Percentiles rank a stretch among this genome's conserved stretches.
Conservation (phyloP, 495 filamentous ascomycete species). For the Platismatia glauca region DNA sequence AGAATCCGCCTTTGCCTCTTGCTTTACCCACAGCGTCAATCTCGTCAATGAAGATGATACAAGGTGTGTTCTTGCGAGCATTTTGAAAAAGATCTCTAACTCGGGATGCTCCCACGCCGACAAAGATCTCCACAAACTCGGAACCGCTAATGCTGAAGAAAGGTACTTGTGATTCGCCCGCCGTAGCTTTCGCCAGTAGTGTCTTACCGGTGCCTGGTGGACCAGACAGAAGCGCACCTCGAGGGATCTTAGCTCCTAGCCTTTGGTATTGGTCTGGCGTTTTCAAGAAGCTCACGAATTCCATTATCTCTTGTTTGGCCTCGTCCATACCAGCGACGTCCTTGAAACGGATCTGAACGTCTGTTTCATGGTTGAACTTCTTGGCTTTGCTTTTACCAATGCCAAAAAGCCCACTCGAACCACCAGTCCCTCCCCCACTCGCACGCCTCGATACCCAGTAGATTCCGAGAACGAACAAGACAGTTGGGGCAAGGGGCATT, state of each 20-base stretch:
- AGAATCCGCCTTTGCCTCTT: conserved; percentile 61
- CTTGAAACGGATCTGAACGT: conserved; percentile 91
- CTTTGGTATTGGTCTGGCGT: conserved; percentile 82
- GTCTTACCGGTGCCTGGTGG: conserved; percentile 98
- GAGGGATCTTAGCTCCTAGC: conserved; percentile 93
- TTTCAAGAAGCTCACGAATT: conserved; percentile 94
- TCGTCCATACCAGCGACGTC: conserved; percentile 99
- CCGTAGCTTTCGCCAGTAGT: conserved; percentile 90
- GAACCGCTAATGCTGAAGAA: conserved; percentile 98
- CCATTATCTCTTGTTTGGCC: conserved; percentile 97
- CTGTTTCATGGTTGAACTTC: conserved; percentile 91
- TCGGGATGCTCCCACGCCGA: conserved; percentile 91
- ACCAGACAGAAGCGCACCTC: conserved; percentile 90
- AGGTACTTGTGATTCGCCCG: conserved; percentile 92
- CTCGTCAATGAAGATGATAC: conserved; percentile 99
- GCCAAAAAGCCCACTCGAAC: conserved; percentile 77
- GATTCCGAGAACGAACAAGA: conserved; percentile 73
- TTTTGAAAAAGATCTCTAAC: conserved; percentile 93
- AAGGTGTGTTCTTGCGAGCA: conserved; percentile 89
- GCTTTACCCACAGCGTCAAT: conserved; percentile 96
- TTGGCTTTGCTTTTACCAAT: conserved; percentile 93
- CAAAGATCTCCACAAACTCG: conserved; percentile 99
- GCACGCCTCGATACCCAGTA: conserved; percentile 64
- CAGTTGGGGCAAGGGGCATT: conserved; percentile 71
- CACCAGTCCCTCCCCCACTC: conserved; percentile 51